Conservation (phyloP, 2,329 filamentous ascomycete species). For the Xylaria sp. region DNA sequence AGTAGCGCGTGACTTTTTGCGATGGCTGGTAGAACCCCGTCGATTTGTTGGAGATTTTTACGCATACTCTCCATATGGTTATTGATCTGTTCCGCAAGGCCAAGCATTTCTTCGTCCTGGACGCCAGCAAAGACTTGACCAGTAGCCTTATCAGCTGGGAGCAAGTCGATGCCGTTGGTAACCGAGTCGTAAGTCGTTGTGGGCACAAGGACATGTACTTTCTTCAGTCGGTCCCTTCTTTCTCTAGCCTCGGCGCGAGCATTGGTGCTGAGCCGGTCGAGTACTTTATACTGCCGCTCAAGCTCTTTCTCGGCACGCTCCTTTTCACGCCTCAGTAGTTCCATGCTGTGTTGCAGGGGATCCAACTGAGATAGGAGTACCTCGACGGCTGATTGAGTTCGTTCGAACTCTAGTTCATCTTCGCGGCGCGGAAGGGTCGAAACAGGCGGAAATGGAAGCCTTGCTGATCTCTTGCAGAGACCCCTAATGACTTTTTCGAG, state of each 20-base stretch:
- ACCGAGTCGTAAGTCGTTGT: conserved; percentile 40
- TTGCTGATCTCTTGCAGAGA: conserved; percentile 67
- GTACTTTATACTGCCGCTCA: conserved; percentile 62
- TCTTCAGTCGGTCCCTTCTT: conserved; percentile 60
- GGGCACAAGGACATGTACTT: conserved; percentile 62
- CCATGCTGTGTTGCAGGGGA: conserved; percentile 69
- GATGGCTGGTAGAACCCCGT: conserved; percentile 62
- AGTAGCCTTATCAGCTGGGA: conserved; percentile 31
- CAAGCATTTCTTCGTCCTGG: conserved; percentile 56
- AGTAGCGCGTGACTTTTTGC: conserved; percentile 59
- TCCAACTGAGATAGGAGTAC: conserved; percentile 68
- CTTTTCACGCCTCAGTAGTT: conserved; percentile 68
- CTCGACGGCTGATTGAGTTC: conserved; percentile 67
- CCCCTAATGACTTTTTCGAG: conserved; percentile 65
- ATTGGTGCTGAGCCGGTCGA: conserved; percentile 64
- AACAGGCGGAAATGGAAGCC: conserved; percentile 73
- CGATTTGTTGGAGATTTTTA: conserved; percentile 64
- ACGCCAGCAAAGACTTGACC: conserved; percentile 43
- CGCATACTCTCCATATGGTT: conserved; percentile 67
- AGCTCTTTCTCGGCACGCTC: conserved; percentile 65
- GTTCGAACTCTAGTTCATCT: conserved; percentile 73
- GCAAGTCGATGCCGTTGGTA: conserved; percentile 31
- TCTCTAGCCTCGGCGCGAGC: conserved; percentile 63
- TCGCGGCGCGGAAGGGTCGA: conserved; percentile 58
- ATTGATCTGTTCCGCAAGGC: conserved; percentile 59